Conservation (phyloP, 2,329 filamentous ascomycete genomes). For the Chalaropsis ovoidea region DNA sequence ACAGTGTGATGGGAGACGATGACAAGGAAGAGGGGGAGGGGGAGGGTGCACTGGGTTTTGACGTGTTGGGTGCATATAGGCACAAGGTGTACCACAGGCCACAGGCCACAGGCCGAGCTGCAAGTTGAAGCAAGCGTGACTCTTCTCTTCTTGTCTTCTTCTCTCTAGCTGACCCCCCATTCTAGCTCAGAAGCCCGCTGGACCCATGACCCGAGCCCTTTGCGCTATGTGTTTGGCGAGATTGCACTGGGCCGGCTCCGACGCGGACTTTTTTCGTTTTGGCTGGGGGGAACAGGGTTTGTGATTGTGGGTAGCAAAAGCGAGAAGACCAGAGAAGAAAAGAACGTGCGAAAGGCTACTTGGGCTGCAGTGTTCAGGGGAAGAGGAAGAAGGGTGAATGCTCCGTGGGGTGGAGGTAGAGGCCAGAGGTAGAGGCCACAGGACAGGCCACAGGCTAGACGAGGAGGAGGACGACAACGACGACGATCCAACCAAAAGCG, state of each 20-base stretch:
- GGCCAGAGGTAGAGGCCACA: too few species aligned
- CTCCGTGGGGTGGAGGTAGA: neutral
- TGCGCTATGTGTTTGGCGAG: neutral
- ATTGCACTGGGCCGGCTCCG: neutral
- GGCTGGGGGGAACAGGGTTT: neutral
- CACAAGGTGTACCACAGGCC: neutral
- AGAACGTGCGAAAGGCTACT: neutral
- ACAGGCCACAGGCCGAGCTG: too few species aligned
- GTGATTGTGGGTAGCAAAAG: neutral
- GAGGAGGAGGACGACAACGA: too few species aligned
- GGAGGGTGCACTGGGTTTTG: neutral
- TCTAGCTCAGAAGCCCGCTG: neutral
- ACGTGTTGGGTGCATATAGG: neutral
- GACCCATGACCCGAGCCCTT: conserved; percentile 2
- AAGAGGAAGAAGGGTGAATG: neutral
- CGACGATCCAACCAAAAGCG: too few species aligned
- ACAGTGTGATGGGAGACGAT: conserved; percentile 1
- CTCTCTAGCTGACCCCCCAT: too few species aligned
- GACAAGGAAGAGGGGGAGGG: neutral
- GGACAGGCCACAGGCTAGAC: too few species aligned
- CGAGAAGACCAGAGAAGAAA: neutral
- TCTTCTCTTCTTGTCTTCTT: too few species aligned
- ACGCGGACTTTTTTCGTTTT: neutral
- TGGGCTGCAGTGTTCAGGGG: conserved; percentile 7
- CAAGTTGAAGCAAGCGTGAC: too few species aligned